phyloP scores from a whole-genome alignment of 2,329 filamentous ascomycete genomes.

The Thermothelomyces thermophilus region DNA sequence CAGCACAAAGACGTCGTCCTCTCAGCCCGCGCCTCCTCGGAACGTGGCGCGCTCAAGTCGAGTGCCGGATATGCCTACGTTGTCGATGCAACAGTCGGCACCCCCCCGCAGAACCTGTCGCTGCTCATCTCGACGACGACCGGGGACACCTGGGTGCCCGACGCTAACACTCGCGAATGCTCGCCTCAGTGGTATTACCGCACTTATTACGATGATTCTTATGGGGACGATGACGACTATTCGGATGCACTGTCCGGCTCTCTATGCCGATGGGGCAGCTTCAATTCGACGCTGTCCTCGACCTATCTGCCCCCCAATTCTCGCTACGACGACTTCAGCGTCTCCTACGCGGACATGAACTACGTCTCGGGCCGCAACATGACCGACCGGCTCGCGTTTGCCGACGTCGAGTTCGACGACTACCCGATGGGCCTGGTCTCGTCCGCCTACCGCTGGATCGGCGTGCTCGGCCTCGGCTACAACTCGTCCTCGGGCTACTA shows the following conservation, averaged over 20 bases:
- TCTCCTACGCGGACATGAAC: conserved; percentile 11
- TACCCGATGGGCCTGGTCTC: conserved; percentile 27
- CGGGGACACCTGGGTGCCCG: conserved; percentile 28
- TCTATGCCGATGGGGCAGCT: conserved; percentile 28
- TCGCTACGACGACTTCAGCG: conserved; percentile 13
- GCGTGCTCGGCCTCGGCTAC: conserved; percentile 28
- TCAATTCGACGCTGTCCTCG: conserved; percentile 23
- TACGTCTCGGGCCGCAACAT: conserved; percentile 23
- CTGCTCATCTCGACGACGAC: conserved; percentile 25
- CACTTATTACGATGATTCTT: conserved; percentile 3
- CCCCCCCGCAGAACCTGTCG: conserved; percentile 27
- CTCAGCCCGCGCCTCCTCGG: conserved; percentile 13
- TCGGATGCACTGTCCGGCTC: too few relatives aligned
- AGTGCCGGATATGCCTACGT: conserved; percentile 21
- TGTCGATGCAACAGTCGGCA: conserved; percentile 26
- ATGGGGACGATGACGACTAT: neutral
- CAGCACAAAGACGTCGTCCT: conserved; percentile 7
- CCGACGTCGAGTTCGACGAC: conserved; percentile 24
- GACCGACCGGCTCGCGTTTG: conserved; percentile 27
- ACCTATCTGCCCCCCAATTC: conserved; percentile 17
- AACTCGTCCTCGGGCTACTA: conserved; percentile 19
- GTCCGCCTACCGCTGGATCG: conserved; percentile 18
- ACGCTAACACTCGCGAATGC: conserved; percentile 16
- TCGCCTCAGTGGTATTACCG: conserved; percentile 7
- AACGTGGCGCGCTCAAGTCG: conserved; percentile 12